These are phyloP conservation scores for Trichoderma oligosporum DNA, from an alignment of 2,329 filamentous ascomycete genomes.

Conservation along the genomic window DNA sequence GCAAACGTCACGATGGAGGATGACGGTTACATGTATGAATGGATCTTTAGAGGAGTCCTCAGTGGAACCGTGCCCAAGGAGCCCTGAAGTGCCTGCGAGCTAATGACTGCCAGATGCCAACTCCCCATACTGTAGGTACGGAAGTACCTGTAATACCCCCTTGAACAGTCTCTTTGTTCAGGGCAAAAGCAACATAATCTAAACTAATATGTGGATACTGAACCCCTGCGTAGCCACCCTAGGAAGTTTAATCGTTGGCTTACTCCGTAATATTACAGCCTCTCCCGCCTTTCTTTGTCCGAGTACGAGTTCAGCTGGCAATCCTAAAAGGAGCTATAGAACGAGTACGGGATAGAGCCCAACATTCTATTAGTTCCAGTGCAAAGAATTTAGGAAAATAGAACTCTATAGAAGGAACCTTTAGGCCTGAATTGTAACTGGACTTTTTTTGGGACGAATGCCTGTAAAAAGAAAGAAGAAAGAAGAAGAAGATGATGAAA, in stretches of 20 bases:
- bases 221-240: not conserved
- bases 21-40: not conserved
- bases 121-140: no score
- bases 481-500: no score
- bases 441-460: not conserved
- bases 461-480: not conserved
- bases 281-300: not conserved
- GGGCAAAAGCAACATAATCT: conserved; percentile 2
- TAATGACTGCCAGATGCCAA: conserved; percentile 8
- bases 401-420: no score
- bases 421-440: no score
- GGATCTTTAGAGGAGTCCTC: conserved; percentile 14
- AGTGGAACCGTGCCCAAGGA: conserved; percentile 14
- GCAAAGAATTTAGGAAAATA: no score
- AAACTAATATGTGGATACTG: not conserved
- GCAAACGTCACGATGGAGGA: conserved; percentile 1
- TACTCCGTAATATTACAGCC: no score
- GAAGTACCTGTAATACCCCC: conserved; percentile 4
- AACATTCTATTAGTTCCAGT: no score
- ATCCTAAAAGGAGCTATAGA: not conserved
- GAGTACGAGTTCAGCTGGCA: conserved; percentile 1
- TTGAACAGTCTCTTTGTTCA: conserved; percentile 4
- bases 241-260: not conserved
- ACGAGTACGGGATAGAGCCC: not conserved
- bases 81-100: conserved; percentile 7